Conservation (phyloP, 352 stramenopile genomes). For the Blastocystis sp. region DNA sequence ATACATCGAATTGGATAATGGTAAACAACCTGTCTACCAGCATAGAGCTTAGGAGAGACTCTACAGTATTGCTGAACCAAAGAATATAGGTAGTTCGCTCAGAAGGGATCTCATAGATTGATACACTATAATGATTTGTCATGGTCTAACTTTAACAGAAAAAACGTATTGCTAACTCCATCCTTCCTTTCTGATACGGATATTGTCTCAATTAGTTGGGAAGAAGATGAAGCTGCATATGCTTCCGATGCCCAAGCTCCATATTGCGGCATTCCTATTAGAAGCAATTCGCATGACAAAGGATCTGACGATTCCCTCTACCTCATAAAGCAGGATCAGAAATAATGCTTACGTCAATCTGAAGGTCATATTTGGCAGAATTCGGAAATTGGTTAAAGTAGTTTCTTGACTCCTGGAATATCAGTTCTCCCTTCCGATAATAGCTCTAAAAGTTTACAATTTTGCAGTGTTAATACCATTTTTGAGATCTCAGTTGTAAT, state of each 20-base stretch:
- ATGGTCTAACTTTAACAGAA: neutral
- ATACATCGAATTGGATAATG: neutral
- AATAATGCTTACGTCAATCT: neutral
- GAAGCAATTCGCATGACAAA: neutral
- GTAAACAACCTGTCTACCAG: neutral
- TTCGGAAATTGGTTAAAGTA: neutral
- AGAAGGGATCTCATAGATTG: neutral
- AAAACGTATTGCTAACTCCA: neutral
- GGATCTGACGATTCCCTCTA: neutral
- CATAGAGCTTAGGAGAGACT: neutral
- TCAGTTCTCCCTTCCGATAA: neutral
- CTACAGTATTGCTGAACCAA: neutral
- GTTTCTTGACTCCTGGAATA: neutral
- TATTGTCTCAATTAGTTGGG: neutral
- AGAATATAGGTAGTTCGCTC: neutral
- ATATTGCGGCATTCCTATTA: neutral
- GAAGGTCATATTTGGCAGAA: neutral
- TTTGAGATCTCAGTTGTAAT: neutral
- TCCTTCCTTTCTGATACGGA: neutral
- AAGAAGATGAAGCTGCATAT: neutral
- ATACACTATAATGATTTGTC: neutral
- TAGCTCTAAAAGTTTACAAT: neutral
- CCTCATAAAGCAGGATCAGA: neutral
- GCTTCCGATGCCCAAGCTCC: neutral
- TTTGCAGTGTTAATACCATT: neutral